Base-by-base conservation (phyloP, 805 yeast genomes). In the Maudiozyma saulgeensis region DNA sequence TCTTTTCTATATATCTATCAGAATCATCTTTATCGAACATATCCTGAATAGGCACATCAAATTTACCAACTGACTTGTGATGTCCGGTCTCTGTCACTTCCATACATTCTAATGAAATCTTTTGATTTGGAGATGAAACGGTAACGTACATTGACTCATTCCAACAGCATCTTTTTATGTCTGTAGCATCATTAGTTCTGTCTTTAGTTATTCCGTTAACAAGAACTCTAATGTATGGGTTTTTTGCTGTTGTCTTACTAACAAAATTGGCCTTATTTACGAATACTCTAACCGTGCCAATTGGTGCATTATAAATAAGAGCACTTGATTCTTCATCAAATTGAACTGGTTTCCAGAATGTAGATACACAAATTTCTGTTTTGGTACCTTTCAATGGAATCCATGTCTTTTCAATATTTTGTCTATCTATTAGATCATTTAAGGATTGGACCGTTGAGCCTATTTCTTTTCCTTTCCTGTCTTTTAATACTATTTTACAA, bases 51-150 rank as follows among this genome's bases (percentile, higher is more conserved):
- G 79, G 77, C 23, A 90, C 69, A 56, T 80, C 81, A 68, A 86
- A 82, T 1, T 83, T 76, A 38, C 98, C 98, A 46, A 91, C 72
- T 2, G 93, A 78, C 56, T 95, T 78, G 66, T 90, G 97, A 41
- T 79, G 77, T 9, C 83, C 78, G 51, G 69, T 75, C 51, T 73
- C 74, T 67, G 87, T 87, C 40, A 81, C 82, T 66, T 88, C 96
- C 95, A 89, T 84, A 4, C 81, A 93, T 64, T 91, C 96, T 51
- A 90, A 64, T 1, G 87, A 80, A 55, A 90, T 68, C 56, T 76
- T 80, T 65, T 88, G 96, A 60, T 82, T 81, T 21, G 86, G 79
- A 43, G 88, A 82, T 4, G 90, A 76, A 19, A 90, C 77, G 8
- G 96, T 80, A 28, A 85, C 76, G 66, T 86, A 90, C 46, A 86